A percentile compares a stretch with the other conserved stretches of the same genome.
Conservation (phyloP, 2,329 filamentous ascomycete genomes). For the Beauveria pseudobassiana region DNA sequence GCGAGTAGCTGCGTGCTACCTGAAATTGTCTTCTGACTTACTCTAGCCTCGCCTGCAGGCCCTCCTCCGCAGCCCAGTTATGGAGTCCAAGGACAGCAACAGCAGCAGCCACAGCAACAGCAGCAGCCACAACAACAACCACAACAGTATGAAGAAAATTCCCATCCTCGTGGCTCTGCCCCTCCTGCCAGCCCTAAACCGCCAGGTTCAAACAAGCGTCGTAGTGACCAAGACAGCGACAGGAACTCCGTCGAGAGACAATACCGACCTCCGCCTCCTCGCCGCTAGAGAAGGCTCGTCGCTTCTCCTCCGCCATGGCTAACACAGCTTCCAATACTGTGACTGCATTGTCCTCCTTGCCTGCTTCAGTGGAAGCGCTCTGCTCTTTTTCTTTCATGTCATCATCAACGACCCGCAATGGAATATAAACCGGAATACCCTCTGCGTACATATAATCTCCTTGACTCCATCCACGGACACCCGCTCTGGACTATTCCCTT, state of each 20-base stretch:
- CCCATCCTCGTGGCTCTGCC: constrained; percentile 30
- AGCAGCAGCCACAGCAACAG: constrained; percentile 21
- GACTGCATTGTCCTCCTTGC: constrained; percentile 21
- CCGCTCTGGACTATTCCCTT: constrained; percentile 3
- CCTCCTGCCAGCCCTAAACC: constrained; percentile 33
- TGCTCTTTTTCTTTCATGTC: not conserved
- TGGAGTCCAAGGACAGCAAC: constrained; percentile 31
- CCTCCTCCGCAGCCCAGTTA: constrained; percentile 21
- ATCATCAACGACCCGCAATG: constrained; percentile 5
- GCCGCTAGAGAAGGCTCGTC: constrained; percentile 23
- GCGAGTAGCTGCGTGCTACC: constrained; percentile 11
- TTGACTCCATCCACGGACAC: constrained; percentile 4
- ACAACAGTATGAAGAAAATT: constrained; percentile 43
- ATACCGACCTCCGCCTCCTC: constrained; percentile 28
- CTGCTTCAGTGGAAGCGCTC: constrained; percentile 19
- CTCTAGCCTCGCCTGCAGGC: constrained; percentile 47
- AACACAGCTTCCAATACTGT: constrained; percentile 1
- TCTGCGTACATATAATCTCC: constrained; percentile 1
- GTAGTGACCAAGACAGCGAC: constrained; percentile 35
- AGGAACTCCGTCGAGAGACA: constrained; percentile 32
- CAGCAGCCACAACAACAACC: constrained; percentile 17
- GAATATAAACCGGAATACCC: constrained; percentile 7
- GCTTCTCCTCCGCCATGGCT: not conserved
- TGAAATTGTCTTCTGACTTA: constrained; percentile 18
- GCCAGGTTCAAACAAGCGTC: constrained; percentile 30